Conservation (phyloP, 1,139 yeast genomes). For the Yamadazyma dushanensis region DNA sequence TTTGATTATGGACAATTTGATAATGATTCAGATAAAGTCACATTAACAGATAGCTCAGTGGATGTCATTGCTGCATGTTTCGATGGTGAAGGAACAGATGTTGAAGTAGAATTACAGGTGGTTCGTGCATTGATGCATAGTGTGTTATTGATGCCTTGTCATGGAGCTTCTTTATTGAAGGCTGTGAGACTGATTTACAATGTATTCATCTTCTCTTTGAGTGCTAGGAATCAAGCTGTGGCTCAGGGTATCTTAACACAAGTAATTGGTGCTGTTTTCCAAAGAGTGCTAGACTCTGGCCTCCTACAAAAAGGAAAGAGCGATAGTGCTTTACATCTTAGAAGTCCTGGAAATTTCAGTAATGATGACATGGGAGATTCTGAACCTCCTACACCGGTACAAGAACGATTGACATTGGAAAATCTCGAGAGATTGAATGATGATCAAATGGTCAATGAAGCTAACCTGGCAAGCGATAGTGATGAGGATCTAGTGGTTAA, state of each 20-base stretch:
- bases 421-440: conserved; percentile 57
- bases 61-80: conserved; percentile 83
- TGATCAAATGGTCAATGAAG: conserved; percentile 47
- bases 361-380: conserved; percentile 20
- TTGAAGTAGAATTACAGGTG: conserved; percentile 85
- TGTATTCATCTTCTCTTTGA: conserved; percentile 80
- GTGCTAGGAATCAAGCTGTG: conserved; percentile 82
- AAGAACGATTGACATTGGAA: conserved; percentile 53
- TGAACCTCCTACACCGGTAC: conserved; percentile 8
- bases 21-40: conserved; percentile 43
- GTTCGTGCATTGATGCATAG: conserved; percentile 90
- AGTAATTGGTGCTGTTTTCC: conserved; percentile 82
- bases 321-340: conserved; percentile 20
- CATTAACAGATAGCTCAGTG: conserved; percentile 79
- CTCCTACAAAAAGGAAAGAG: conserved; percentile 12
- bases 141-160: conserved; percentile 79
- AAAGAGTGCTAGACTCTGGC: conserved; percentile 47
- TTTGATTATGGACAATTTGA: conserved; percentile 46
- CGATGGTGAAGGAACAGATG: conserved; percentile 90
- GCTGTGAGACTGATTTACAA: conserved; percentile 94
- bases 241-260: conserved; percentile 96
- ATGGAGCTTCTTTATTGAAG: conserved; percentile 83
- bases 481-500: conserved; percentile 73
- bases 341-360: conserved; percentile 18
- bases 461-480: conserved; percentile 39